Percentiles rank a stretch among this genome's conserved stretches.
Evolutionary conservation across 2,329 filamentous ascomycete species (phyloP).

Genomic region (Podosphaera fusca): DNA sequence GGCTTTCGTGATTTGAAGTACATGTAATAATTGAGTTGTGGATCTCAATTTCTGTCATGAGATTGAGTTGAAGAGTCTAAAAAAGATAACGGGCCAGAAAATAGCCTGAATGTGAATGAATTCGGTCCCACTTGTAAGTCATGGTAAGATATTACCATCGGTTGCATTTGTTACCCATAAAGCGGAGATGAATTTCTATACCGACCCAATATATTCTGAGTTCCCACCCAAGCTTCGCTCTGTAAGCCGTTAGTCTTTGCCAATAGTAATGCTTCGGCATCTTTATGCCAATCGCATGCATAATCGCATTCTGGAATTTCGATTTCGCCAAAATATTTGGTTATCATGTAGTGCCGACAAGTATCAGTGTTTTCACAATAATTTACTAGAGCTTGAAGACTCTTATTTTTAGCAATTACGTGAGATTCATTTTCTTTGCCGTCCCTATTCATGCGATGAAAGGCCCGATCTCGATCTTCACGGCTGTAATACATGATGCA

Average conservation of each 20-base stretch:
- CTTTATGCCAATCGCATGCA: slow-evolving; percentile 62
- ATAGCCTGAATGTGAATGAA: background rate
- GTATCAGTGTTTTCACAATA: slow-evolving; percentile 58
- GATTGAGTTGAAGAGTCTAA: too few species aligned
- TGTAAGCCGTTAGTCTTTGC: slow-evolving; percentile 32
- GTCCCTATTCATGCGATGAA: slow-evolving; percentile 27
- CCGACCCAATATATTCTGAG: slow-evolving; percentile 33
- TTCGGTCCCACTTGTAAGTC: background rate
- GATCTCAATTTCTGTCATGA: too few species aligned
- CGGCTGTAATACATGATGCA: slow-evolving; percentile 83
- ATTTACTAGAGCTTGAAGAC: slow-evolving; percentile 42
- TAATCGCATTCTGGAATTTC: slow-evolving; percentile 38
- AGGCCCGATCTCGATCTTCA: slow-evolving; percentile 60
- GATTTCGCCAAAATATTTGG: slow-evolving; percentile 53
- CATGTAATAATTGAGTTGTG: too few species aligned
- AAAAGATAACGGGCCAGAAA: background rate
- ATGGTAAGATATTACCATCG: background rate
- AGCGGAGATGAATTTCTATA: slow-evolving; percentile 22
- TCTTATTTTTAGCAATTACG: slow-evolving; percentile 32
- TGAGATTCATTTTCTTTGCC: slow-evolving; percentile 18
- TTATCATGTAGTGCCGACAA: slow-evolving; percentile 58
- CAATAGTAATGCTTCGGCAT: slow-evolving; percentile 30
- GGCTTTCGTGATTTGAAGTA: too few species aligned
- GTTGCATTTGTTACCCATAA: background rate
- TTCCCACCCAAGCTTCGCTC: slow-evolving; percentile 39